Evolutionary conservation across 2,329 filamentous ascomycete species (phyloP).

Genomic region (Plenodomus biglobosus): DNA sequence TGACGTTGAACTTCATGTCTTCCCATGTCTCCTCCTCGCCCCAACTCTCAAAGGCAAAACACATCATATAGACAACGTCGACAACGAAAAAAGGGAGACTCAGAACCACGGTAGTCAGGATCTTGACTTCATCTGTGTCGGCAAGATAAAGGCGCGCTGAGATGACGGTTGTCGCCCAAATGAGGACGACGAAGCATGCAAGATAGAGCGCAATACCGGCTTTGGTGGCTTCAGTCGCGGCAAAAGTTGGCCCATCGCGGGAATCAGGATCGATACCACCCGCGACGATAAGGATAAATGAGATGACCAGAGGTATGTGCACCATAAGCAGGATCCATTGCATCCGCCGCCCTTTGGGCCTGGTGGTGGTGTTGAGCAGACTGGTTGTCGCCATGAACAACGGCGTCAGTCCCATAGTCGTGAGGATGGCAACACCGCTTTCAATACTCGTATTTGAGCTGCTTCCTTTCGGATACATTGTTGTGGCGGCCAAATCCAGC

Average conservation of each 20-base stretch:
- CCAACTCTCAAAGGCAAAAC: slow-evolving; percentile 39
- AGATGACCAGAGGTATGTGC: slow-evolving; percentile 37
- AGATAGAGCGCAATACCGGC: slow-evolving; percentile 40
- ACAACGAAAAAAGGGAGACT: slow-evolving; percentile 42
- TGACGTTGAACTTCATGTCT: slow-evolving; percentile 38
- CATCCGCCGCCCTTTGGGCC: slow-evolving; percentile 42
- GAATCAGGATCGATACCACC: slow-evolving; percentile 41
- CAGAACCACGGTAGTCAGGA: slow-evolving; percentile 39
- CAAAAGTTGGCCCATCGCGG: slow-evolving; percentile 33
- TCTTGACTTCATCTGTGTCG: slow-evolving; percentile 36
- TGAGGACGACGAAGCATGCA: slow-evolving; percentile 35
- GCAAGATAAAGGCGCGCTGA: slow-evolving; percentile 40
- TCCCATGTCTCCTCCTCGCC: slow-evolving; percentile 10
- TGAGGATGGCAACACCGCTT: slow-evolving; percentile 41
- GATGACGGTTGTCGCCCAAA: slow-evolving; percentile 42
- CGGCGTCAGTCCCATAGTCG: slow-evolving; percentile 39
- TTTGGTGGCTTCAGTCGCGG: slow-evolving; percentile 39
- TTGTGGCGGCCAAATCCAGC: slow-evolving; percentile 40
- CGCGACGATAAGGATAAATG: slow-evolving; percentile 40
- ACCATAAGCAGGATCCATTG: slow-evolving; percentile 41
- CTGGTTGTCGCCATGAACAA: slow-evolving; percentile 41
- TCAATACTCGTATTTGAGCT: slow-evolving; percentile 33
- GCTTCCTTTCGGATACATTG: slow-evolving; percentile 23
- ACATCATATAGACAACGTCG: slow-evolving; percentile 44
- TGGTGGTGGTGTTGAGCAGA: slow-evolving; percentile 37